Percentiles rank a stretch among this genome's conserved stretches.
These are phyloP conservation scores for Leptographium wingfieldii DNA, from an alignment of 2,329 filamentous ascomycete genomes.

Conservation along the genomic window DNA sequence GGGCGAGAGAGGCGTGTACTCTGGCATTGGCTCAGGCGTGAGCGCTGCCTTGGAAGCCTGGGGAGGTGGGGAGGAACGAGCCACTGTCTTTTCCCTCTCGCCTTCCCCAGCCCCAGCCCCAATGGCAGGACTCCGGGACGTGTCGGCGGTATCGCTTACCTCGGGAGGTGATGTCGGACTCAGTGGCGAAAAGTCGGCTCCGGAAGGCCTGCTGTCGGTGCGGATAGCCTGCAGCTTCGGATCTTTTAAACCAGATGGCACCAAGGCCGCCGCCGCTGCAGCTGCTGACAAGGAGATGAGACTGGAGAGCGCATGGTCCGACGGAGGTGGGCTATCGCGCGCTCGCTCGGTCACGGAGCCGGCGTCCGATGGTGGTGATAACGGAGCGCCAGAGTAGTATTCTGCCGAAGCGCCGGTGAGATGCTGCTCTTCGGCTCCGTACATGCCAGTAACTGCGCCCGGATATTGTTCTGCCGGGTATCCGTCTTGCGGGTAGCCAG, in stretches of 20 bases:
- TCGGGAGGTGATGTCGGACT: constrained; percentile 12
- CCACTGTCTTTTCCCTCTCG: neutral
- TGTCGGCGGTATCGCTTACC: neutral
- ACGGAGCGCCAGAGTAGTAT: constrained; percentile 16
- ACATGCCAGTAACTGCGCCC: neutral
- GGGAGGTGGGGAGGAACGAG: neutral
- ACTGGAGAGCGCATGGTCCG: neutral
- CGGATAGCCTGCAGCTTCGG: constrained; percentile 2
- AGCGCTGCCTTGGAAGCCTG: neutral
- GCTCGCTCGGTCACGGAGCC: neutral
- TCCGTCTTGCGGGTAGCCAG: neutral
- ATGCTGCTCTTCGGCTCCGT: neutral
- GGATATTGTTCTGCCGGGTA: neutral
- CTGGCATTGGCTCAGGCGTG: constrained; percentile 9
- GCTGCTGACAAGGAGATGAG: constrained; percentile 6
- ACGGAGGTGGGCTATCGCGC: neutral
- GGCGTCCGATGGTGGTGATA: constrained; percentile 14
- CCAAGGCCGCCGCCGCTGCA: constrained; percentile 1
- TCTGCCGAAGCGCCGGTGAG: constrained; percentile 6
- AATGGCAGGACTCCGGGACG: neutral
- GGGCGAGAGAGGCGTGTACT: constrained; percentile 10
- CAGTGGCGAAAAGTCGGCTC: constrained; percentile 10
- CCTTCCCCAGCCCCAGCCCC: neutral
- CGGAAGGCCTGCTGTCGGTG: constrained; percentile 7
- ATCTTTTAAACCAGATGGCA: neutral